phyloP scores from a whole-genome alignment of 495 filamentous ascomycete species.

The Aspergillus nanangensis region DNA sequence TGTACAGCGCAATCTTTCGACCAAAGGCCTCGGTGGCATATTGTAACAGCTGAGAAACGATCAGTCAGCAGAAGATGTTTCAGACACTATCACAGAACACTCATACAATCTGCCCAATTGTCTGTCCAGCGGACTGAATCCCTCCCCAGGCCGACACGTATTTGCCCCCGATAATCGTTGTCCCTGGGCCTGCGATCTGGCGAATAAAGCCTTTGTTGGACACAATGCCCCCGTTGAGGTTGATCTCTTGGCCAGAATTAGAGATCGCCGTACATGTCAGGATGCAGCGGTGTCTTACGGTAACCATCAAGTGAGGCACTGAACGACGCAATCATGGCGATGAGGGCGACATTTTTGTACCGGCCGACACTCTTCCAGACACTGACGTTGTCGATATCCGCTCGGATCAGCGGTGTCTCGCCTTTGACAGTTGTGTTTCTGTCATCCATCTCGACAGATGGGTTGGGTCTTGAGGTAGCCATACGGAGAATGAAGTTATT shows the following conservation, averaged over 20 bases:
- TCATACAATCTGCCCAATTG: constrained; percentile 27
- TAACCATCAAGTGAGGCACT: constrained; percentile 38
- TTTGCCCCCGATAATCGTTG: constrained; percentile 26
- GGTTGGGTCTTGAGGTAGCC: too few relatives aligned
- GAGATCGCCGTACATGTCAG: background rate
- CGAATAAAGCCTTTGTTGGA: constrained; percentile 37
- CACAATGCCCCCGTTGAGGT: constrained; percentile 36
- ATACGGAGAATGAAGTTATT: too few relatives aligned
- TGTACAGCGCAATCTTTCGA: constrained; percentile 10
- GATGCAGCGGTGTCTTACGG: constrained; percentile 18
- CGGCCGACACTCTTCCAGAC: constrained; percentile 23
- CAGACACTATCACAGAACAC: background rate
- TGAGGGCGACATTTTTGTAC: constrained; percentile 21
- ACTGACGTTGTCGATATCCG: constrained; percentile 24
- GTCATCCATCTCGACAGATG: background rate
- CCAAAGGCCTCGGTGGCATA: constrained; percentile 23
- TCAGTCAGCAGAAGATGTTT: background rate
- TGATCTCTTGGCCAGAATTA: constrained; percentile 27
- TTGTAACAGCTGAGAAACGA: constrained; percentile 21
- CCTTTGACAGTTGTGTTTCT: too few relatives aligned
- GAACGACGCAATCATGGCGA: constrained; percentile 34
- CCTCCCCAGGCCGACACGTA: constrained; percentile 38
- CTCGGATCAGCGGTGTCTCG: constrained; percentile 18
- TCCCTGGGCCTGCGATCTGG: constrained; percentile 26
- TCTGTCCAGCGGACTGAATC: constrained; percentile 37